phyloP scores from a whole-genome alignment of 805 yeast species.

The Lipomyces kockii region DNA sequence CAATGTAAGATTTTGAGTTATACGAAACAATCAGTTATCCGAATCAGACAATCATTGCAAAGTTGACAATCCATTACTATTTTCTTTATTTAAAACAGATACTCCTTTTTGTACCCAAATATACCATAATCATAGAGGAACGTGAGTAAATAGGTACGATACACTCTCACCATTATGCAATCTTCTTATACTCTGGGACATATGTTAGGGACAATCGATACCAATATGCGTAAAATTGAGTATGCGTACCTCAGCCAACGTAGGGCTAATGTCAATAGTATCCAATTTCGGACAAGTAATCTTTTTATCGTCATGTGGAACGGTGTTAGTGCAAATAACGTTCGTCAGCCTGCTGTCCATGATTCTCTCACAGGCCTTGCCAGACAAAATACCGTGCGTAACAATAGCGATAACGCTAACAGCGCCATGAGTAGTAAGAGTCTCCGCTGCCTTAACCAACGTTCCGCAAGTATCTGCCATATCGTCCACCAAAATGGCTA shows the following conservation, averaged over 20 bases:
- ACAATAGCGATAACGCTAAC: slow-evolving; percentile 87
- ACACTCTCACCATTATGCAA: slow-evolving; percentile 96
- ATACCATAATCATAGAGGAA: slow-evolving; percentile 47
- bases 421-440: slow-evolving; percentile 80
- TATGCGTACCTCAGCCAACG: slow-evolving; percentile 78
- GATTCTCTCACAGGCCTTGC: slow-evolving; percentile 76
- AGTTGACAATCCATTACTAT: background rate
- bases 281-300: slow-evolving; percentile 69
- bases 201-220: background rate
- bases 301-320: slow-evolving; percentile 74
- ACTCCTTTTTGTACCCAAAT: background rate
- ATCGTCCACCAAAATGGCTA: slow-evolving; percentile 88
- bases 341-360: slow-evolving; percentile 66
- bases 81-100: background rate
- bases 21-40: background rate
- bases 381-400: slow-evolving; percentile 92
- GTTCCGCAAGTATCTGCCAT: slow-evolving; percentile 99
- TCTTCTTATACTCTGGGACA: slow-evolving; percentile 62
- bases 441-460: slow-evolving; percentile 90
- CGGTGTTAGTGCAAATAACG: slow-evolving; percentile 91
- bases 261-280: slow-evolving; percentile 81
- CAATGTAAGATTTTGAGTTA: background rate
- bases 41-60: background rate
- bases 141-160: slow-evolving; percentile 80
- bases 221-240: background rate